These are phyloP conservation scores for Ogataea allantospora DNA, from an alignment of 805 yeast genomes.

Conservation along the genomic window DNA sequence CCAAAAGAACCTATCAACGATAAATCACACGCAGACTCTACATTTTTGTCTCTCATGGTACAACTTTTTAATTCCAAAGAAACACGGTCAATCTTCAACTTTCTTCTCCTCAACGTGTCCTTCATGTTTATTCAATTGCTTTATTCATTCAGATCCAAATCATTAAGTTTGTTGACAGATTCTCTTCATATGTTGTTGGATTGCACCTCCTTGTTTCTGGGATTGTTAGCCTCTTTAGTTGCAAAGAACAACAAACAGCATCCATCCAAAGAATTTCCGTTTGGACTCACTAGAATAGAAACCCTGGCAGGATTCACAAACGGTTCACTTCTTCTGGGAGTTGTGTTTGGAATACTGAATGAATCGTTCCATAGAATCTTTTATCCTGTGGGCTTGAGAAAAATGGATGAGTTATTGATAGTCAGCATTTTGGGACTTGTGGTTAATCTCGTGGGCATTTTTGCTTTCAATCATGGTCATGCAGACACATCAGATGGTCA, in stretches of 20 bases:
- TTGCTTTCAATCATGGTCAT: slow-evolving; percentile 90
- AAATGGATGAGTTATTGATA: slow-evolving; percentile 77
- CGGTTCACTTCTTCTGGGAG: slow-evolving; percentile 83
- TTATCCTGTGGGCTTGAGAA: slow-evolving; percentile 73
- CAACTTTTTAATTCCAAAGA: slow-evolving; percentile 54
- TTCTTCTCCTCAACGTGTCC: slow-evolving; percentile 77
- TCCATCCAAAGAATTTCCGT: slow-evolving; percentile 58
- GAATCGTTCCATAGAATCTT: slow-evolving; percentile 83
- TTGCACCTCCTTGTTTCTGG: slow-evolving; percentile 85
- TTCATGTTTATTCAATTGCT: slow-evolving; percentile 93
- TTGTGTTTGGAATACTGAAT: slow-evolving; percentile 81
- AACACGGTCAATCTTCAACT: slow-evolving; percentile 85
- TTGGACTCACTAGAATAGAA: slow-evolving; percentile 81
- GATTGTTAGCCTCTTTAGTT: slow-evolving; percentile 75
- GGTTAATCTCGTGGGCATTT: slow-evolving; percentile 89
- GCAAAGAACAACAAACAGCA: slow-evolving; percentile 29
- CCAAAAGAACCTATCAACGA: background rate
- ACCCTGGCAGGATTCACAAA: slow-evolving; percentile 94
- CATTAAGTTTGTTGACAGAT: slow-evolving; percentile 87
- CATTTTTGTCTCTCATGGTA: slow-evolving; percentile 25
- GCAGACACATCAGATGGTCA: slow-evolving; percentile 42
- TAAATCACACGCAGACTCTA: slow-evolving; percentile 8
- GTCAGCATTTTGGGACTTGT: slow-evolving; percentile 82
- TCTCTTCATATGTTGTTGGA: slow-evolving; percentile 96
- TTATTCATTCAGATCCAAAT: slow-evolving; percentile 89